phyloP scores from a whole-genome alignment of 2,329 filamentous ascomycete genomes.

The Apiospora marii region DNA sequence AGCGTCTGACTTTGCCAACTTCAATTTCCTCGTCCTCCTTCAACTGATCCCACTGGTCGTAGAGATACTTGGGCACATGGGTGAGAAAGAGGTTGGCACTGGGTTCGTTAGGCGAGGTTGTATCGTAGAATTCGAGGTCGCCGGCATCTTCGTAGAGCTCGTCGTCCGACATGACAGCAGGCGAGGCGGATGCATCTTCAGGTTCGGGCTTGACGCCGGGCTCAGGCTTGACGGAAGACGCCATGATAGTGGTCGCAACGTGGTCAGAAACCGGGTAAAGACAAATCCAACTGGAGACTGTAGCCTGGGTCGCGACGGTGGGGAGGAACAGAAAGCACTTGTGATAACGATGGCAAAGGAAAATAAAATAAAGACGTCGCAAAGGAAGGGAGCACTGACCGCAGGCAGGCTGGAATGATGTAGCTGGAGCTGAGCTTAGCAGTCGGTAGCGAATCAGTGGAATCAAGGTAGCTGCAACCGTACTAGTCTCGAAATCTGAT shows the following conservation, averaged over 20 bases:
- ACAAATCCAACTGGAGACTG: no score
- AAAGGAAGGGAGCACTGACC: not conserved
- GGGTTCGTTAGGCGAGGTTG: constrained; percentile 46
- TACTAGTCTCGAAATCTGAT: not conserved
- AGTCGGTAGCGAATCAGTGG: not conserved
- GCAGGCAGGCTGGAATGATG: constrained; percentile 7
- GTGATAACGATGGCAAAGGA: not conserved
- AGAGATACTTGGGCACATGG: constrained; percentile 80
- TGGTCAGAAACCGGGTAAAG: no score
- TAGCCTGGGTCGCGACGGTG: not conserved
- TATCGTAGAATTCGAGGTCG: constrained; percentile 64
- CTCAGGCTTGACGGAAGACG: constrained; percentile 40
- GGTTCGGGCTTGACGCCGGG: constrained; percentile 58
- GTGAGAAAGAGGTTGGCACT: constrained; percentile 71
- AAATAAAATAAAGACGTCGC: constrained; percentile 5
- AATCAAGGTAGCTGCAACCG: not conserved
- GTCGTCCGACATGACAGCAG: constrained; percentile 64
- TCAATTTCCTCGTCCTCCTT: constrained; percentile 84
- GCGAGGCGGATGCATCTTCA: constrained; percentile 50
- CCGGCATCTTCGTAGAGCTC: constrained; percentile 71
- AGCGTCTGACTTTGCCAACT: constrained; percentile 76
- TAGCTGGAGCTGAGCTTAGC: not conserved
- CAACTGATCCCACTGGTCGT: constrained; percentile 79
- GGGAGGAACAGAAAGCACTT: not conserved
- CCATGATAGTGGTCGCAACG: not conserved